Percentiles rank a stretch among this genome's conserved stretches.
These are phyloP conservation scores for Iodosphaeria phyllophila DNA, from an alignment of 2,329 filamentous ascomycete species.

Conservation along the genomic window DNA sequence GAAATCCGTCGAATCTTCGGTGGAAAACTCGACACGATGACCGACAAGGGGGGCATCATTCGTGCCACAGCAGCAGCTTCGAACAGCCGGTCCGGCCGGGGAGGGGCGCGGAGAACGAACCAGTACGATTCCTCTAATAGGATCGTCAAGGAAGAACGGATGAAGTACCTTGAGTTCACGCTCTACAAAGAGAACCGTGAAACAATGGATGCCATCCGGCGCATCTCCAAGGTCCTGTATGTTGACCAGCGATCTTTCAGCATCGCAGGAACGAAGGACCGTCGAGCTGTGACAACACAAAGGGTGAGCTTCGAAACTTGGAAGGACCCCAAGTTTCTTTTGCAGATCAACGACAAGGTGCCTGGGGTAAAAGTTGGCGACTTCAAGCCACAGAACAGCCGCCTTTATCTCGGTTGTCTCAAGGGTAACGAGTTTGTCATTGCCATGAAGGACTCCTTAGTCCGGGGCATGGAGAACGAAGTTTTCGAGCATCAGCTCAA, in stretches of 20 bases:
- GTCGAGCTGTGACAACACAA: constrained; percentile 72
- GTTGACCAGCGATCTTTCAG: constrained; percentile 57
- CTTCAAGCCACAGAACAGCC: constrained; percentile 55
- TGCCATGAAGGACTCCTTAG: constrained; percentile 68
- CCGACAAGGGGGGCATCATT: constrained; percentile 35
- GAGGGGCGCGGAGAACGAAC: constrained; percentile 8
- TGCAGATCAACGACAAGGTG: constrained; percentile 39
- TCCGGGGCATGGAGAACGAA: constrained; percentile 24
- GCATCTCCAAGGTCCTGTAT: constrained; percentile 55
- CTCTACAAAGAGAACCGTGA: constrained; percentile 95
- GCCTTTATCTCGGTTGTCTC: constrained; percentile 68
- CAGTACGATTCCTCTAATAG: constrained; percentile 8
- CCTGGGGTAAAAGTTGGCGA: constrained; percentile 55
- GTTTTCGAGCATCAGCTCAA: constrained; percentile 27
- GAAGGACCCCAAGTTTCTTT: constrained; percentile 37
- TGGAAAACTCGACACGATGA: constrained; percentile 60
- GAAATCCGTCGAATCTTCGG: constrained; percentile 63
- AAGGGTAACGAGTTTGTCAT: constrained; percentile 85
- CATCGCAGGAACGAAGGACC: constrained; percentile 76
- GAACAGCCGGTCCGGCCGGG: constrained; percentile 8
- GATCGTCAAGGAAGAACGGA: no score
- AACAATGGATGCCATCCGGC: constrained; percentile 77
- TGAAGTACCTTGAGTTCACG: constrained; percentile 78
- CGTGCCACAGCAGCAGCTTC: constrained; percentile 29
- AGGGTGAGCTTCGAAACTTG: constrained; percentile 49